phyloP scores from a whole-genome alignment of 306 rosid species.

The Inga oerstediana region DNA sequence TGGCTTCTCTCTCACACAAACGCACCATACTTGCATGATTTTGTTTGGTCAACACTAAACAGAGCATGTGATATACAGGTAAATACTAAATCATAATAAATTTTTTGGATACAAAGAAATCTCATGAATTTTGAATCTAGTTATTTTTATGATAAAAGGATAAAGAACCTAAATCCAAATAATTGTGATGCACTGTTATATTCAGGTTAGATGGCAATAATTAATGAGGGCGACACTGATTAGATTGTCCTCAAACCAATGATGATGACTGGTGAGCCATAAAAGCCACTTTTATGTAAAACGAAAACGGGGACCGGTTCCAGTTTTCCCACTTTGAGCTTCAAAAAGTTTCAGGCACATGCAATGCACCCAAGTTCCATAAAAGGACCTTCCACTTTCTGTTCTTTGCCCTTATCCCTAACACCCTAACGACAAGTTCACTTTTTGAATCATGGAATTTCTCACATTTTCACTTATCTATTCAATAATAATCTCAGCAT shows the following conservation, averaged over 20 bases:
- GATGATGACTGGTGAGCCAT: neutral
- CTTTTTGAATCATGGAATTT: neutral
- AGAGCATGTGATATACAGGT: neutral
- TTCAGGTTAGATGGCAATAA: neutral
- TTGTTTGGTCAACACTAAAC: neutral
- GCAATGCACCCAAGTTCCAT: neutral
- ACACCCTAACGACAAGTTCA: neutral
- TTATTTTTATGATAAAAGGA: neutral
- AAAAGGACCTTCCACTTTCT: neutral
- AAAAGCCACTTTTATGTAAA: neutral
- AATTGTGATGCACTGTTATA: constrained; percentile 19
- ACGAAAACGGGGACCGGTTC: neutral
- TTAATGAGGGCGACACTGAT: neutral
- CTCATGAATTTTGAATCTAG: neutral
- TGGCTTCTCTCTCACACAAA: neutral
- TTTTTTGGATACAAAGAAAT: neutral
- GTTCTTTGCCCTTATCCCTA: neutral
- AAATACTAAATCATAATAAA: neutral
- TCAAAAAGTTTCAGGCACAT: neutral
- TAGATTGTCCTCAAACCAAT: constrained; percentile 1
- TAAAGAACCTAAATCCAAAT: neutral
- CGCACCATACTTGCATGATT: too few relatives aligned
- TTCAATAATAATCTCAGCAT: neutral
- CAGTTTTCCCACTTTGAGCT: neutral
- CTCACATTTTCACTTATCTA: neutral